These are phyloP conservation scores for Yarrowia sp. DNA, from an alignment of 805 yeast genomes.

Conservation along the genomic window DNA sequence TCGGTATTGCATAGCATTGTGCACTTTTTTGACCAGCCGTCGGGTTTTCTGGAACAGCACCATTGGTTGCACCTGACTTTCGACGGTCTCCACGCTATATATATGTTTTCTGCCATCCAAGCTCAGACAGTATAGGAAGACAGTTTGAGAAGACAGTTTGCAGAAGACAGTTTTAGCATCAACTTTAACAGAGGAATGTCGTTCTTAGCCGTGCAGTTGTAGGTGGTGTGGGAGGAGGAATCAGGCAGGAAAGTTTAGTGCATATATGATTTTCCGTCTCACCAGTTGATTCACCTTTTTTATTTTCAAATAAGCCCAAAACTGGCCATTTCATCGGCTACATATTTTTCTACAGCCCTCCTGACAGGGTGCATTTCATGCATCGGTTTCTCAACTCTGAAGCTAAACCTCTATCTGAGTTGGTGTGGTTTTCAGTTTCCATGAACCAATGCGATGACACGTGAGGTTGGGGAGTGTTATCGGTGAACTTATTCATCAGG, in stretches of 20 bases:
- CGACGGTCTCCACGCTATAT: not conserved
- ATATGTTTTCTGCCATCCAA: slow-evolving; percentile 2
- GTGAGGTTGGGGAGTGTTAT: not conserved
- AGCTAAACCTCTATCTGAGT: slow-evolving; percentile 6
- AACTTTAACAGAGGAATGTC: not conserved
- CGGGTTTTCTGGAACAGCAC: slow-evolving; percentile 25
- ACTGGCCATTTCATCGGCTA: too few relatives aligned
- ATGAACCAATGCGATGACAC: slow-evolving; percentile 2
- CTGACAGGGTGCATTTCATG: slow-evolving; percentile 13
- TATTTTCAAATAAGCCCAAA: too few relatives aligned
- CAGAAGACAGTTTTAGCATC: not conserved
- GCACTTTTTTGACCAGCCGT: slow-evolving; percentile 19
- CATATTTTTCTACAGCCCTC: not conserved
- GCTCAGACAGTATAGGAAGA: not conserved
- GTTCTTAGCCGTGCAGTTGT: too few relatives aligned
- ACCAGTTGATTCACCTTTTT: too few relatives aligned
- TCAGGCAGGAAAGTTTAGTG: too few relatives aligned
- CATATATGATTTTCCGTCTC: too few relatives aligned
- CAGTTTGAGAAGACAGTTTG: too few relatives aligned
- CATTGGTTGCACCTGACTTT: not conserved
- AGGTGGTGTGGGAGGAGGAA: too few relatives aligned
- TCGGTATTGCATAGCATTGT: slow-evolving; percentile 19
- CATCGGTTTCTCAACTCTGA: not conserved
- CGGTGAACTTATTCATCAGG: too few relatives aligned
- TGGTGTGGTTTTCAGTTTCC: not conserved